Evolutionary conservation across 257 asterid genomes (phyloP).

Genomic region (Nicotiana tabacum): DNA sequence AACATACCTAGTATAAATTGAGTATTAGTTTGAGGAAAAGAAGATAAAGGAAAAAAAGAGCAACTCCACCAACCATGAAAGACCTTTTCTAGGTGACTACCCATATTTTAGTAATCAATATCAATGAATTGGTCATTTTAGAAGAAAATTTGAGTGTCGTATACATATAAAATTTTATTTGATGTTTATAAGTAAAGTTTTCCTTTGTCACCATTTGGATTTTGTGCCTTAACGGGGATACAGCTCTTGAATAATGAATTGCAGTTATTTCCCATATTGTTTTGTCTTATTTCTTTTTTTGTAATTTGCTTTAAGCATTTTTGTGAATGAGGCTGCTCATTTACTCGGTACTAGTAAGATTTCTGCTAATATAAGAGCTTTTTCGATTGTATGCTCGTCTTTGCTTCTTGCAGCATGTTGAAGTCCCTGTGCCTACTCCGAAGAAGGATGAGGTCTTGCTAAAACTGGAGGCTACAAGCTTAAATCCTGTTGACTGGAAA

Average conservation of each 20-base stretch:
- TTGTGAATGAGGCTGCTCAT: background rate
- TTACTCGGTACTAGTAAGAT: background rate
- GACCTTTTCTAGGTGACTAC: background rate
- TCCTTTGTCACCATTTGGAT: background rate
- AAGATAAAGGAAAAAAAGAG: background rate
- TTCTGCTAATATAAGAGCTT: background rate
- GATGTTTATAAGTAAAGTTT: background rate
- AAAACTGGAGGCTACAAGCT: slow-evolving; percentile 61
- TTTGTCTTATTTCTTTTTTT: background rate
- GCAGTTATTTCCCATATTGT: background rate
- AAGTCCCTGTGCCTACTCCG: slow-evolving; percentile 55
- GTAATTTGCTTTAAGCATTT: background rate
- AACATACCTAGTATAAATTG: background rate
- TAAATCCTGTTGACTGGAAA: slow-evolving; percentile 69
- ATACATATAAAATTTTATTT: background rate
- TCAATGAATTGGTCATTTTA: background rate
- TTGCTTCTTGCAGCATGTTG: slow-evolving; percentile 51
- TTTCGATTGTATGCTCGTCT: background rate
- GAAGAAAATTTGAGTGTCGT: background rate
- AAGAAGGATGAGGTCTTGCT: slow-evolving; percentile 56
- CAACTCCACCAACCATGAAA: background rate
- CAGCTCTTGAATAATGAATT: background rate
- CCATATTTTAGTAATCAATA: background rate
- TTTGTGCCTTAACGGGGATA: background rate
- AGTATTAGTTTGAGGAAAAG: background rate